phyloP scores from a whole-genome alignment of 352 stramenopile genomes.

The Phytopythium montanum region DNA sequence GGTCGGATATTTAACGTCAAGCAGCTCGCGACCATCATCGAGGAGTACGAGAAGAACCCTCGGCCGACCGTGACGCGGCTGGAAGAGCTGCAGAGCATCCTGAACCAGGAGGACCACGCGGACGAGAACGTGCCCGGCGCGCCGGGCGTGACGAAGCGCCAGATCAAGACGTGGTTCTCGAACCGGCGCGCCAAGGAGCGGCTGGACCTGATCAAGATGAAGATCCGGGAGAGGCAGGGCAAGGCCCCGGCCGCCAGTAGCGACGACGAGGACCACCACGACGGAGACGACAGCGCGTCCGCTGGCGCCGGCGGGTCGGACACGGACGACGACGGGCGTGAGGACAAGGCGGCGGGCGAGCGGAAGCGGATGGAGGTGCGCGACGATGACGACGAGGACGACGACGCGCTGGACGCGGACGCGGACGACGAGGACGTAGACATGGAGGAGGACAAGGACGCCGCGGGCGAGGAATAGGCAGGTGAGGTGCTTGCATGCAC shows the following conservation, averaged over 20 bases:
- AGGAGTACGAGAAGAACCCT: conserved; percentile 84
- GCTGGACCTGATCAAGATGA: conserved; percentile 78
- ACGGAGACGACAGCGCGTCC: too few species aligned
- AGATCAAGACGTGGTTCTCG: conserved; percentile 86
- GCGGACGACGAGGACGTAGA: not conserved
- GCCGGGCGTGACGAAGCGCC: conserved; percentile 62
- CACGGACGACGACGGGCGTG: conserved; percentile 44
- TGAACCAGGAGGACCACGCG: conserved; percentile 71
- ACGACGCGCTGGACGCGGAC: conserved; percentile 8
- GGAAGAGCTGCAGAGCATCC: conserved; percentile 61
- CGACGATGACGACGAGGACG: conserved; percentile 30
- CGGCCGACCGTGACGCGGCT: conserved; percentile 55
- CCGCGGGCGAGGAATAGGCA: not conserved
- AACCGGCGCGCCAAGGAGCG: conserved; percentile 79
- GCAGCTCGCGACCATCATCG: conserved; percentile 79
- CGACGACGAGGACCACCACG: not conserved
- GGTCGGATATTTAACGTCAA: conserved; percentile 85
- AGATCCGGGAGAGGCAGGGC: conserved; percentile 42
- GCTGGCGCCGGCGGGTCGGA: conserved; percentile 6
- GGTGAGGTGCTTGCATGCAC: too few species aligned
- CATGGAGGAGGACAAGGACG: conserved; percentile 1
- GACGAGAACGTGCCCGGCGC: conserved; percentile 53
- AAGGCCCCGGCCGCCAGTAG: conserved; percentile 11
- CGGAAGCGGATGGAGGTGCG: conserved; percentile 18
- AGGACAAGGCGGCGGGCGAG: conserved; percentile 16